Evolutionary conservation across 179 eudicot genomes (phyloP), one percentile per base, ranked within the genome.

Genomic region (Patellifolia procumbens): DNA sequence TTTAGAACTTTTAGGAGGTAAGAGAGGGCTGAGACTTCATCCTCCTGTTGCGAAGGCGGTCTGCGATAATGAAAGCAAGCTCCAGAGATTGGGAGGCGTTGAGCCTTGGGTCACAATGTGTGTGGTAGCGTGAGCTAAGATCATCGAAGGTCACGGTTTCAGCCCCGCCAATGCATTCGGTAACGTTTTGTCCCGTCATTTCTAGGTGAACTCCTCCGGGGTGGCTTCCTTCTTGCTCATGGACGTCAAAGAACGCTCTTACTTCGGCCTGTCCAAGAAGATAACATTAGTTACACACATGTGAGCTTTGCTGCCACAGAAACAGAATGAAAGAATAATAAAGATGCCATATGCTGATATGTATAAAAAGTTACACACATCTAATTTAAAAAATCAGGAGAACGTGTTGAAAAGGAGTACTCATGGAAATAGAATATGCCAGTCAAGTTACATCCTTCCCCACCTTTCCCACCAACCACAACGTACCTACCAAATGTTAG

Each of bases 201-300:
- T 92, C 97, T 42, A 91, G 88, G 81, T 92, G 97, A 77, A 92
- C 91, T 10, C 97, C 97, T 29, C 97, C 97, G 0, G 97, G 93
- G 85, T 90, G 84, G 83, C 96, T 92, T 74, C 97, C 97, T 85
- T 92, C 97, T 89, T 92, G 94, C 72, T 92, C 92, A 42, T 91
- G 97, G 64, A 92, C 92, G 39, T 91, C 97, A 28, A 91, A 91
- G 84, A 92, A 92, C 19, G 97, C 94, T 66, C 83, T 88, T 74
- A 91, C 89, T 82, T 92, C 97, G 19, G 92, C 92, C 96, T 91
- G 87, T 16, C 11, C 51, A 52, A 37, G 26, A 74, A n/a, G n/a
- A n/a, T n/a, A n/a, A n/a, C n/a, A n/a, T n/a, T 24, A 45, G 17
- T 37, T 55, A n/a, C 0, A 3, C n/a, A 19, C 20, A 60, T 9